Base-by-base conservation (phyloP, 495 filamentous ascomycete species). In the Neurospora sp. region DNA sequence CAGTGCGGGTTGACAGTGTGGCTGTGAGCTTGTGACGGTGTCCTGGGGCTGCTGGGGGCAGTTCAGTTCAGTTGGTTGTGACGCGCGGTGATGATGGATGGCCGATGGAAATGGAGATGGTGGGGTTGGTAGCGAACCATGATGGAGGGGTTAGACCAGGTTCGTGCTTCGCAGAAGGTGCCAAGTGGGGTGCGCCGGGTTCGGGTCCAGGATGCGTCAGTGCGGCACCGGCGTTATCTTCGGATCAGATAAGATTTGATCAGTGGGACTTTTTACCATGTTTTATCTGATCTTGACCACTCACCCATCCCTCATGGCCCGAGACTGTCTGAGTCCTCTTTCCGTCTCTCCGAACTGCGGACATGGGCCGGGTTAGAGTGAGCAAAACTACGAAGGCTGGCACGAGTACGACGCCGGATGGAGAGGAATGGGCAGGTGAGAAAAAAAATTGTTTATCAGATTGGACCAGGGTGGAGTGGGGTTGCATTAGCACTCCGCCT, bases 231-330 rank as follows among this genome's bases (percentile, higher is more conserved):
- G 83, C 74, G 54, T 84, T 85, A 85, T 85, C 84, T 84, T 82
- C 74, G 81, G 84, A 86, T 86, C 84, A 78, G 84, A 86, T 86
- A 85, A 86, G 84, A 85, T 85, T 78, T 39, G 72, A 77, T 75
- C 72, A 73, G 76, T 69, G 73, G 74, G 72, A 71, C 70, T 71
- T n/a, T 21, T 40, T 9, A 45, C 13, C 39, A 36, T 48, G 36
- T 36, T 28, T 43, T 40, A 21, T 39, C 59, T 42, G 39, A 54
- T 74, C 74, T 71, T 45, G 24, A 43, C 42, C 69, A 66, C 70
- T 70, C 72, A 74, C 69, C 71, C 43, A 69, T 21, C 37, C 5
- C 13, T 8, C 24, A 15, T 28, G 71, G 73, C 45, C 71, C 69
- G 15, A 66, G 28, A 31, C 71, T 37, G 71, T 70, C 71, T 59